A percentile compares a stretch with the other conserved stretches of the same genome.
Conservation (phyloP, 78 protist species). For the Tieghemostelium lacteum region DNA sequence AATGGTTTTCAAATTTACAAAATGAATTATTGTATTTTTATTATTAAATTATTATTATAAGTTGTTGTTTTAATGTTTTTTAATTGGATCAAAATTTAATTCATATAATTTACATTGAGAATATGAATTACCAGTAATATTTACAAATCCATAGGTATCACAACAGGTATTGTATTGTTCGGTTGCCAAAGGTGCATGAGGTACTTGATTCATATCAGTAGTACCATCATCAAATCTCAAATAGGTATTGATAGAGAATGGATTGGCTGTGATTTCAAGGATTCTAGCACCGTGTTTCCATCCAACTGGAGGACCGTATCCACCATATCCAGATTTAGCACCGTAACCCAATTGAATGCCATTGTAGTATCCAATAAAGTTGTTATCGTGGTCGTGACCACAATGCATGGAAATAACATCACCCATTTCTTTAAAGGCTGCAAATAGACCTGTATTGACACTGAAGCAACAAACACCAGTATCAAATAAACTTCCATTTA, state of each 20-base stretch:
- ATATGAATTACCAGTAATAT: neutral
- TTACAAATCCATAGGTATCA: constrained; percentile 57
- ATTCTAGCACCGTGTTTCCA: constrained; percentile 77
- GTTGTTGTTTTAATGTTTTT: neutral
- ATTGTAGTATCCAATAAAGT: constrained; percentile 61
- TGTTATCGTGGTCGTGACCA: constrained; percentile 84
- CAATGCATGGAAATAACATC: constrained; percentile 50
- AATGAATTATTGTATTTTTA: too few species aligned
- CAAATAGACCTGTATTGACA: constrained; percentile 78
- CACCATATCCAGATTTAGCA: constrained; percentile 69
- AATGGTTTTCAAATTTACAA: neutral
- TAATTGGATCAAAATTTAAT: neutral
- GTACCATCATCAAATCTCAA: constrained; percentile 60
- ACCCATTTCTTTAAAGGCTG: constrained; percentile 79
- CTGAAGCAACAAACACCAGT: constrained; percentile 83
- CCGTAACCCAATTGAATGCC: constrained; percentile 81
- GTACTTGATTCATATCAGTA: neutral
- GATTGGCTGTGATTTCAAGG: constrained; percentile 21
- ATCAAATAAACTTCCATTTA: constrained; percentile 34
- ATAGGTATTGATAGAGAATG: constrained; percentile 56
- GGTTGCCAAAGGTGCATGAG: constrained; percentile 11
- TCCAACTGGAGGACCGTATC: constrained; percentile 76
- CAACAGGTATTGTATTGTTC: constrained; percentile 46
- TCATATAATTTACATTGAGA: constrained; percentile 37
- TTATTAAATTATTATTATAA: too few species aligned